A percentile compares a stretch with the other conserved stretches of the same genome.
These are phyloP conservation scores for Westerdykella sp. DNA, from an alignment of 2,329 filamentous ascomycete species.

Conservation along the genomic window DNA sequence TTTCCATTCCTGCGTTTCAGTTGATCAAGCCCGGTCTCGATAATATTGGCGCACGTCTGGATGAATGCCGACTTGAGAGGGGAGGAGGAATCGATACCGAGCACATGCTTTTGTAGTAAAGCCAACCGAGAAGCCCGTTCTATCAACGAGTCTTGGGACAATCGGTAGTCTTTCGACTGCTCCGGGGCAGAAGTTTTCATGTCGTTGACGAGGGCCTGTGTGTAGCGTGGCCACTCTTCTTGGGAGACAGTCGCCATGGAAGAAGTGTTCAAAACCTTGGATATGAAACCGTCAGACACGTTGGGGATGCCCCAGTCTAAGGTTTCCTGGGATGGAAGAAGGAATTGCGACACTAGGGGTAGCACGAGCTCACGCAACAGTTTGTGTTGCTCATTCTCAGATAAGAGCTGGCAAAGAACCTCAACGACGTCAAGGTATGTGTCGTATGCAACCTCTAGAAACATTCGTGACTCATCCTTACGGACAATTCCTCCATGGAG, in stretches of 20 bases:
- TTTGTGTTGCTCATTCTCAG: conserved; percentile 42
- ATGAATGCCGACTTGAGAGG: conserved; percentile 16
- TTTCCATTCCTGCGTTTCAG: conserved; percentile 55
- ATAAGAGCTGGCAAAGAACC: conserved; percentile 38
- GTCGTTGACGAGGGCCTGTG: conserved; percentile 55
- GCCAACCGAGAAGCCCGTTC: conserved; percentile 60
- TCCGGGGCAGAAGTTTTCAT: conserved; percentile 74
- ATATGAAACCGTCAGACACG: conserved; percentile 35
- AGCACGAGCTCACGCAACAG: conserved; percentile 46
- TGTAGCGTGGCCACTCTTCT: conserved; percentile 58
- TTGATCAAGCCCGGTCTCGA: conserved; percentile 46
- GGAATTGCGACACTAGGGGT: conserved; percentile 50
- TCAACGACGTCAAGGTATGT: conserved; percentile 63
- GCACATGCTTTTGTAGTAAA: conserved; percentile 42
- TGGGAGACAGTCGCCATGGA: conserved; percentile 46
- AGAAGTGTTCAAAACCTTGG: conserved; percentile 38
- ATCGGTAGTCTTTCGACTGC: conserved; percentile 68
- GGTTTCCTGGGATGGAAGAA: conserved; percentile 43
- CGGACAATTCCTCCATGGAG: conserved; percentile 65
- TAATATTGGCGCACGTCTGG: conserved; percentile 38
- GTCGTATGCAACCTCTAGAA: conserved; percentile 64
- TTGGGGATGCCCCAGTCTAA: conserved; percentile 48
- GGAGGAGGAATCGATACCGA: conserved; percentile 6
- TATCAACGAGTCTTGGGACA: conserved; percentile 64
- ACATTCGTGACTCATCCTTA: conserved; percentile 67